Percentiles rank a stretch among this genome's conserved stretches.
Evolutionary conservation across 2,329 filamentous ascomycete species (phyloP).

Genomic region (Scedosporium minutisporum): DNA sequence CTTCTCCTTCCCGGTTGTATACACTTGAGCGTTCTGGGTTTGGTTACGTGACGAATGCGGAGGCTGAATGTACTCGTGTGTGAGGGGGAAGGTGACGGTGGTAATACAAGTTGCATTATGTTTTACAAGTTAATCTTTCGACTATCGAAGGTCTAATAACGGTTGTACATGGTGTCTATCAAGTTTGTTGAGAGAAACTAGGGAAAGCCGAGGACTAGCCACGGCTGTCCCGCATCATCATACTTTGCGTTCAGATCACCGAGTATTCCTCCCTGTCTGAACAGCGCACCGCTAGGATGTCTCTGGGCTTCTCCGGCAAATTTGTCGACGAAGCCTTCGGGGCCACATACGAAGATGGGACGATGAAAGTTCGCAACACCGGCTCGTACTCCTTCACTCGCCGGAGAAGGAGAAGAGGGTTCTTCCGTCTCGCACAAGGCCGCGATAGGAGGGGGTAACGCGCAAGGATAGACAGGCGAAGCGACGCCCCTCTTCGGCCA

Average conservation of each 20-base stretch:
- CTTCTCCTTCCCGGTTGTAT: background rate
- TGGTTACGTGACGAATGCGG: background rate
- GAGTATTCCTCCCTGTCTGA: conserved; percentile 6
- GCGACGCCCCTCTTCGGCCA: background rate
- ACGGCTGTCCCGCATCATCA: background rate
- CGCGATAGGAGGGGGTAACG: background rate
- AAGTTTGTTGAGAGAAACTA: background rate
- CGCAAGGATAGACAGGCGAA: conserved; percentile 1
- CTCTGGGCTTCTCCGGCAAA: conserved; percentile 52
- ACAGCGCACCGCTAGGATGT: conserved; percentile 1
- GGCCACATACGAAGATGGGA: conserved; percentile 71
- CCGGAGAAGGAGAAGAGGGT: conserved; percentile 12
- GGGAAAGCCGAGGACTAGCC: conserved; percentile 7
- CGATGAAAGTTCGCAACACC: conserved; percentile 17
- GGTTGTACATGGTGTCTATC: background rate
- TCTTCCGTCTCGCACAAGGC: conserved; percentile 10
- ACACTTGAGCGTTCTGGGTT: background rate
- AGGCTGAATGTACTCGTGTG: background rate
- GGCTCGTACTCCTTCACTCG: conserved; percentile 18
- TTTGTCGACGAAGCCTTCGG: conserved; percentile 76
- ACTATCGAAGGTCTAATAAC: background rate
- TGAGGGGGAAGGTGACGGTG: background rate
- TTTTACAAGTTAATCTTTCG: background rate
- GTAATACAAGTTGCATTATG: background rate
- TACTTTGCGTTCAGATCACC: conserved; percentile 8